Base-by-base conservation (phyloP, 2,329 filamentous ascomycete genomes). In the Alternaria triticina region DNA sequence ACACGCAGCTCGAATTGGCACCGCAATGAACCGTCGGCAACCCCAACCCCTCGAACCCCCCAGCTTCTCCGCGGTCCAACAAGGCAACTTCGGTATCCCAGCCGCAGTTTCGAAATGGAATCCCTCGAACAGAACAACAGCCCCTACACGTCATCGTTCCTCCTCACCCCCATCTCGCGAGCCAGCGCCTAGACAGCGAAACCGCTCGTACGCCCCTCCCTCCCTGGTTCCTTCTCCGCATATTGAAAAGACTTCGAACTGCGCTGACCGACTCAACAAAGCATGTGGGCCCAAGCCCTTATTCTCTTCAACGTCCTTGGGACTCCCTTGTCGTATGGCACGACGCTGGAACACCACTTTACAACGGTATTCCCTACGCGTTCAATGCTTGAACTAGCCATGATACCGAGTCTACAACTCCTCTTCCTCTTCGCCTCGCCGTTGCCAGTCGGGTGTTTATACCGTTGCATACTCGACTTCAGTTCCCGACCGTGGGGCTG, bases 251-350 rank as follows among this genome's bases (percentile, higher is more conserved):
- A 33, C 30, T 33, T 33, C 6, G 30, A 33, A 33, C 30, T 33
- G 30, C 12, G 30, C 30, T 33, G 30, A 33, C 30, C 3, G 30
- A 17, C 15, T 17, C 13, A 27, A 12, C 2, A 15, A 30, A 59
- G 70, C 6, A 66, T 69, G 51, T 61, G 58, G 52, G 67, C 71
- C 9, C 70, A 74, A 17, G 66, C 70, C 28, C 61, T 77, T 1
- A 40, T 76, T 25, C 65, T 70, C 56, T 73, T 73, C 71, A 74
- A 72, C 51, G 59, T 69, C 36, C 62, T 67, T 47, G 73, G 75
- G 15, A 63, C 73, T 3, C 69, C 69, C 1, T 63, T 77, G n/a
- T 74, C 71, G 17, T 71, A 64, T 12, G 70, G 70, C 8, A 22
- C 68, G 0, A 71, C 66, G 25, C 62, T 76, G 8, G 68, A 76